These are phyloP conservation scores for Verticillium albo-atrum DNA, from an alignment of 2,329 filamentous ascomycete genomes.

Conservation along the genomic window DNA sequence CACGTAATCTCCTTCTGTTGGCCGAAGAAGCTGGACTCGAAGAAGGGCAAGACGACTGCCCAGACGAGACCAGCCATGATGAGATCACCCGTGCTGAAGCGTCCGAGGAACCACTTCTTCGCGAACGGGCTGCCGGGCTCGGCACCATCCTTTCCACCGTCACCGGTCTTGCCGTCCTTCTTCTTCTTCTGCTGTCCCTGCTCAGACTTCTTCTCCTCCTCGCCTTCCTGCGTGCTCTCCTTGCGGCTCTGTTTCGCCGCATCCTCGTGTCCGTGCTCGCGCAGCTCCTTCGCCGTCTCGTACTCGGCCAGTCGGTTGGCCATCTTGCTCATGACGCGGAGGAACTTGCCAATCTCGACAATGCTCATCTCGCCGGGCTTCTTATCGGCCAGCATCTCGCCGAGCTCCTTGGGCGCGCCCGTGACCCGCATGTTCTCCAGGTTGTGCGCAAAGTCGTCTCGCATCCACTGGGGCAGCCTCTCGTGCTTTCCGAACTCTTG, in stretches of 20 bases:
- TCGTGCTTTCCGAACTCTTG: conserved; percentile 52
- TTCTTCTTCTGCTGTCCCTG: conserved; percentile 6
- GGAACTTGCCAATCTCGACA: conserved; percentile 54
- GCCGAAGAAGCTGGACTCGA: conserved; percentile 34
- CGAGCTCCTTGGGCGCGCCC: conserved; percentile 66
- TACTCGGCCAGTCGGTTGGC: conserved; percentile 33
- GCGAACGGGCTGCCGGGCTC: conserved; percentile 14
- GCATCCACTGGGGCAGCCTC: conserved; percentile 59
- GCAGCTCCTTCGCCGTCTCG: conserved; percentile 9
- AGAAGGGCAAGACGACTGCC: conserved; percentile 38
- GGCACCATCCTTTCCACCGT: conserved; percentile 27
- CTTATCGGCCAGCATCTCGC: conserved; percentile 52
- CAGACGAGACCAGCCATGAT: conserved; percentile 42
- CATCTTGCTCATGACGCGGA: conserved; percentile 51
- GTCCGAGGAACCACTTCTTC: conserved; percentile 13
- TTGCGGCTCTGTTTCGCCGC: conserved; percentile 10
- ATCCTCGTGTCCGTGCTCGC: conserved; percentile 8
- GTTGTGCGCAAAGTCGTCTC: conserved; percentile 52
- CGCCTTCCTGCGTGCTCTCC: conserved; percentile 5
- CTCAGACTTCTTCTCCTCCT: conserved; percentile 14
- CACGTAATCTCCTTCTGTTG: conserved; percentile 77
- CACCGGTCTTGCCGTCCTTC: conserved; percentile 5
- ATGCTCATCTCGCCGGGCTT: conserved; percentile 34
- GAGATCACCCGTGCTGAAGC: conserved; percentile 28
- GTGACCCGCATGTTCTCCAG: conserved; percentile 60